Conservation (phyloP, 148 eudicot species). For the Polygonum maritimum region DNA sequence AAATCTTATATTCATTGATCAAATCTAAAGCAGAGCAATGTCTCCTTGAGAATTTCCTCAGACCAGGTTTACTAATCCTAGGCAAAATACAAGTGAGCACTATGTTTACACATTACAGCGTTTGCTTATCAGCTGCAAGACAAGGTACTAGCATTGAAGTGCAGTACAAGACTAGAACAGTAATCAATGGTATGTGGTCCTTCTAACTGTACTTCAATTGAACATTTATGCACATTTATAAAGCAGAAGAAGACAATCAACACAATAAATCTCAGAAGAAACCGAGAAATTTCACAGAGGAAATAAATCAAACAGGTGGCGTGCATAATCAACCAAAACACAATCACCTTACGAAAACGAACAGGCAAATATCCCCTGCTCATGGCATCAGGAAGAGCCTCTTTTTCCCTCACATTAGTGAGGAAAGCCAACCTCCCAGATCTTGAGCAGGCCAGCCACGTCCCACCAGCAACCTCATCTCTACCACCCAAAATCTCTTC, state of each 20-base stretch:
- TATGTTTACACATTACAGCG: not conserved
- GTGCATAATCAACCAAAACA: not conserved
- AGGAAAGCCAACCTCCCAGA: conserved; percentile 65
- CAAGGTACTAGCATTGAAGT: not conserved
- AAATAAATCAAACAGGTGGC: not conserved
- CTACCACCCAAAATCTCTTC: conserved; percentile 70
- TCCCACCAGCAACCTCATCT: conserved; percentile 80
- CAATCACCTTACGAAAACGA: conserved; percentile 56
- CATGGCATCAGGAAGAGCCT: conserved; percentile 27
- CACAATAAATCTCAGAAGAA: not conserved
- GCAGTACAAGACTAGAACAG: not conserved
- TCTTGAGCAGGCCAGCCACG: conserved; percentile 69
- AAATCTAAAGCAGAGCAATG: not conserved
- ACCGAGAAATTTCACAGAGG: not conserved
- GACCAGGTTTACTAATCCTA: too few relatives aligned
- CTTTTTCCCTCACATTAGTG: conserved; percentile 62
- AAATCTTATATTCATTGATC: not conserved
- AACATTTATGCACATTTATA: not conserved
- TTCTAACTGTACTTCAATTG: not conserved
- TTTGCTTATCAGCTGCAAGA: not conserved
- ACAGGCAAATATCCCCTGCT: conserved; percentile 76
- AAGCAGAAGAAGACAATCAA: not conserved
- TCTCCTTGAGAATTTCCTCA: not conserved
- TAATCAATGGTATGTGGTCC: not conserved
- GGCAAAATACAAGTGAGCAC: not conserved